Conservation (phyloP, 202 grass and related monocot species). For the Dendrocalamus latiflorus region DNA sequence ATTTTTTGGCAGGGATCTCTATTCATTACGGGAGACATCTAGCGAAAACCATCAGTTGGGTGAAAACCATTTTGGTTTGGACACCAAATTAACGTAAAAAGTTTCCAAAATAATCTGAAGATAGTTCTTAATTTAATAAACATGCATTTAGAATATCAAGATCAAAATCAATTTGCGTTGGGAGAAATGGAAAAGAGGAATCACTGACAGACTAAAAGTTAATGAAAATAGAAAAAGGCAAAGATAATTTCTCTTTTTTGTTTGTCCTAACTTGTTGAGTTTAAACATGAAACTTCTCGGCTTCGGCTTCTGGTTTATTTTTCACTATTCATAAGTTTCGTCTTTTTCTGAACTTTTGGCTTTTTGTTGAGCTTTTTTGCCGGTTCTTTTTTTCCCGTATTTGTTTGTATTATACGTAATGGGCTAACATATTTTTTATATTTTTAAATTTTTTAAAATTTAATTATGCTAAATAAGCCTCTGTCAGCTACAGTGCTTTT, state of each 20-base stretch:
- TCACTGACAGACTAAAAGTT: neutral
- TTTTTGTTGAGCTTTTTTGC: no score
- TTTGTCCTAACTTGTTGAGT: neutral
- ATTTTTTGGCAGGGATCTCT: neutral
- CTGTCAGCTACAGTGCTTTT: no score
- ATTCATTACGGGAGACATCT: neutral
- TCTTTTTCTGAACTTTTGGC: no score
- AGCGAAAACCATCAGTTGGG: neutral
- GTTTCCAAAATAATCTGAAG: neutral
- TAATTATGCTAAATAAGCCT: no score
- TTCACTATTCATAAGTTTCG: no score
- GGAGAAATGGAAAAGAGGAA: neutral
- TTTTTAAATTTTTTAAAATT: no score
- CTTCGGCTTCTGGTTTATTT: no score
- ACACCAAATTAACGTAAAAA: neutral
- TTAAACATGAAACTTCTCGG: neutral
- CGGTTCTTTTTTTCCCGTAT: no score
- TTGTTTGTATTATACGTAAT: no score
- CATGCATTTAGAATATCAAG: neutral
- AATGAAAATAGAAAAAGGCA: neutral
- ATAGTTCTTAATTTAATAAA: neutral
- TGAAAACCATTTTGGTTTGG: neutral
- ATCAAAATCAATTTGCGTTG: neutral
- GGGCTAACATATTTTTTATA: no score
- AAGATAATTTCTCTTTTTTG: neutral